A percentile compares a stretch with the other conserved stretches of the same genome.
phyloP scores from a whole-genome alignment of 192 early-diverging fungal species.

The Cladochytrium replicatum region DNA sequence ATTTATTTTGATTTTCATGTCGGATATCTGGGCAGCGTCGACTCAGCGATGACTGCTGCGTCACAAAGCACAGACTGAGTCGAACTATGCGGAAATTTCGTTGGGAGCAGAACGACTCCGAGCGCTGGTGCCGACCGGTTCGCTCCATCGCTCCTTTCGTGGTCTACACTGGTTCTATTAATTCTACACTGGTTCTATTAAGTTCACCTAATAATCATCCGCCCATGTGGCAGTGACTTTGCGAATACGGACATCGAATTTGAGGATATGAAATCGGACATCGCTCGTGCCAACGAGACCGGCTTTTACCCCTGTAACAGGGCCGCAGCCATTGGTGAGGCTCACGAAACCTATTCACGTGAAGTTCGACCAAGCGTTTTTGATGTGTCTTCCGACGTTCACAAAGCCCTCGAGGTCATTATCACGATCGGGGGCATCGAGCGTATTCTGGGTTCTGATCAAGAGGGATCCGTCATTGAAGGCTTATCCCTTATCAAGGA shows the following conservation, averaged over 20 bases:
- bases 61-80: constrained; percentile 46
- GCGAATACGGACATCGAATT: constrained; percentile 29
- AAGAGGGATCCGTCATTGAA: constrained; percentile 43
- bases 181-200: too few relatives aligned
- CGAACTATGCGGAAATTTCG: constrained; percentile 54
- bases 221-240: constrained; percentile 53
- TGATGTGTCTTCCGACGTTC: constrained; percentile 49
- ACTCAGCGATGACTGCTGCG: constrained; percentile 12
- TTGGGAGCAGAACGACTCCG: constrained; percentile 56
- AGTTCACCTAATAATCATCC: constrained; percentile 1
- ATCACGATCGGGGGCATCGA: constrained; percentile 47
- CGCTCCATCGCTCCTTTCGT: neutral
- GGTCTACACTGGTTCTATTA: neutral
- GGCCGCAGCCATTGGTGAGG: too few relatives aligned
- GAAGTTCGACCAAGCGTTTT: constrained; percentile 62
- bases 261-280: constrained; percentile 35
- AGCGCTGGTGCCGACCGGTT: constrained; percentile 30
- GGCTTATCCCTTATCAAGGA: constrained; percentile 37
- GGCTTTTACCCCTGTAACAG: too few relatives aligned
- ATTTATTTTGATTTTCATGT: too few relatives aligned
- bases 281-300: constrained; percentile 29
- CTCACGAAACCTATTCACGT: constrained; percentile 47
- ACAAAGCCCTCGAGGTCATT: constrained; percentile 45
- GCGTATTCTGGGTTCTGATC: constrained; percentile 53
- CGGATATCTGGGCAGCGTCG: constrained; percentile 28